Evolutionary conservation across 1,139 yeast species (phyloP).

Genomic region (Pichia sp.): DNA sequence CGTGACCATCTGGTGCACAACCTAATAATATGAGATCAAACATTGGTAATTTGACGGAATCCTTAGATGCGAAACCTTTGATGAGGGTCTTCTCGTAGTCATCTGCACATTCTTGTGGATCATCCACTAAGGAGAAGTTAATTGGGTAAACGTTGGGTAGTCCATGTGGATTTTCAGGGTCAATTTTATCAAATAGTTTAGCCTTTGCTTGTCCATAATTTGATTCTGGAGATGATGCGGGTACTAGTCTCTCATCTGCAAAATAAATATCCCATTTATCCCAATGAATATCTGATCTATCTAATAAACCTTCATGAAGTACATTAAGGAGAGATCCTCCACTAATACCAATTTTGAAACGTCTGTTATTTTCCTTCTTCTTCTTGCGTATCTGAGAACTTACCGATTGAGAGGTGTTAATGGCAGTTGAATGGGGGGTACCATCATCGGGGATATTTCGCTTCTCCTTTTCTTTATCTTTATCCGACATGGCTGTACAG

Average conservation of each 20-base stretch:
- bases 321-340: constrained; percentile 92
- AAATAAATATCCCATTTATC: constrained; percentile 93
- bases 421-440: constrained; percentile 1
- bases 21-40: constrained; percentile 87
- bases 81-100: constrained; percentile 80
- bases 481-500: too few species aligned
- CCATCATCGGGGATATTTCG: not conserved
- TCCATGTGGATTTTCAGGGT: constrained; percentile 38
- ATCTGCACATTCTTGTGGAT: constrained; percentile 91
- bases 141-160: constrained; percentile 76
- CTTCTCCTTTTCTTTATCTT: too few species aligned
- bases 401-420: constrained; percentile 6
- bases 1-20: constrained; percentile 98
- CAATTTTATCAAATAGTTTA: constrained; percentile 65
- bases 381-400: constrained; percentile 29
- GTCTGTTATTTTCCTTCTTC: constrained; percentile 44
- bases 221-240: constrained; percentile 74
- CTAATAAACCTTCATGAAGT: constrained; percentile 73
- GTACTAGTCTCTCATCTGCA: constrained; percentile 95
- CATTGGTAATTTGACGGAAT: constrained; percentile 90
- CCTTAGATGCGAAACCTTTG: constrained; percentile 91
- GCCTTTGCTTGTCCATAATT: constrained; percentile 87
- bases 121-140: constrained; percentile 48
- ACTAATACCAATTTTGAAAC: constrained; percentile 85
- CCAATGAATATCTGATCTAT: constrained; percentile 71